A percentile compares a stretch with the other conserved stretches of the same genome.
These are phyloP conservation scores for Solanum paucissectum DNA, from an alignment of 257 asterid species.

Conservation along the genomic window DNA sequence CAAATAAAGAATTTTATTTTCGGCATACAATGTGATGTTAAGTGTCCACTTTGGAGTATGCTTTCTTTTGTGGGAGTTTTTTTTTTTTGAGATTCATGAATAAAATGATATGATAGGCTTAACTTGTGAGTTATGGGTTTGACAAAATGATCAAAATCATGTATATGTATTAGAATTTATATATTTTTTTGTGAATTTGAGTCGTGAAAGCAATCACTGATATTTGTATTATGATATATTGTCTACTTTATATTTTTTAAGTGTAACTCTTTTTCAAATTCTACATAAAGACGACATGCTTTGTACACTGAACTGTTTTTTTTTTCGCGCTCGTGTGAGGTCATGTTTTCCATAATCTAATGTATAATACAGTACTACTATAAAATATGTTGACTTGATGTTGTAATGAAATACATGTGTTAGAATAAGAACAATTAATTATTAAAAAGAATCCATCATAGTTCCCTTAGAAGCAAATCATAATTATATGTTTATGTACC, in stretches of 20 bases:
- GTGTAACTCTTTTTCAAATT: rapidly evolving
- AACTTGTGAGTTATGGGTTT: background rate
- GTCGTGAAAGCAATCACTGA: rapidly evolving
- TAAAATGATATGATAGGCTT: background rate
- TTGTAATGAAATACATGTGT: background rate
- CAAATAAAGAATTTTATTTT: background rate
- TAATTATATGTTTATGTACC: background rate
- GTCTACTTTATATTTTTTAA: background rate
- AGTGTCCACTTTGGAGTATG: background rate
- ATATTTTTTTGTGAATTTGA: rapidly evolving
- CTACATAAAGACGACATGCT: rapidly evolving
- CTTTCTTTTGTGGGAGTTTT: too few relatives aligned
- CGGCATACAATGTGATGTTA: background rate
- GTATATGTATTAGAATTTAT: background rate
- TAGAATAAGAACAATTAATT: background rate
- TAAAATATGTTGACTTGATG: background rate
- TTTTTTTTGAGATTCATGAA: background rate
- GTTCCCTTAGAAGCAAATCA: background rate
- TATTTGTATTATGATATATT: background rate
- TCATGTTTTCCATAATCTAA: background rate
- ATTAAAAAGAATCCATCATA: background rate
- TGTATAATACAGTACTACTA: rapidly evolving
- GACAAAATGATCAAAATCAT: background rate
- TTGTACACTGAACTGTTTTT: rapidly evolving
- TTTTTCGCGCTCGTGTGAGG: background rate